Percentiles rank a stretch among this genome's conserved stretches.
Evolutionary conservation across 352 stramenopile genomes (phyloP).

Genomic region (Globisporangium mamillatum): DNA sequence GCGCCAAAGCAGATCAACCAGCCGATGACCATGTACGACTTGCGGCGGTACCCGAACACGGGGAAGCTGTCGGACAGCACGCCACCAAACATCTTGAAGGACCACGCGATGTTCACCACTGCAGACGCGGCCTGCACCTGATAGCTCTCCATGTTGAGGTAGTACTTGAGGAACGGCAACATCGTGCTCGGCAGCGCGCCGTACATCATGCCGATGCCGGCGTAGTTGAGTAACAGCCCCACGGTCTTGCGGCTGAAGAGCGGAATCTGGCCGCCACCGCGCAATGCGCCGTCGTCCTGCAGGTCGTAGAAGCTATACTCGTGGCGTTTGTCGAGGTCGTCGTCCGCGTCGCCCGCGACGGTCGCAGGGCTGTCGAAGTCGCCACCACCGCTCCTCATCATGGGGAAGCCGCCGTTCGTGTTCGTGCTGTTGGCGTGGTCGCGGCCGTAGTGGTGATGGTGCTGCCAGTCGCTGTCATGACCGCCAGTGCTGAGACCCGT

Average conservation of each 20-base stretch:
- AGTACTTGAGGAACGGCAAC: conserved; percentile 26
- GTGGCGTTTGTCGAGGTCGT: conserved; percentile 9
- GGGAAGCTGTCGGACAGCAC: conserved; percentile 60
- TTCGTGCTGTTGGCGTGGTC: background rate
- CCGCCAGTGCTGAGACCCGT: background rate
- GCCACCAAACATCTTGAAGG: conserved; percentile 57
- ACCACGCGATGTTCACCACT: conserved; percentile 53
- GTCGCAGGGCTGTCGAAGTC: conserved; percentile 8
- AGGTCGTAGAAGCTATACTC: conserved; percentile 66
- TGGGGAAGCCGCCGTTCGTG: background rate
- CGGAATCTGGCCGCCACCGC: conserved; percentile 43
- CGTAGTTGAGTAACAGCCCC: conserved; percentile 75
- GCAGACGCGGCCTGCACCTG: conserved; percentile 38
- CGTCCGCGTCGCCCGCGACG: background rate
- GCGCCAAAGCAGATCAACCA: conserved; percentile 26
- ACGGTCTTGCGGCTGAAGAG: conserved; percentile 42
- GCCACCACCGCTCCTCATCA: background rate
- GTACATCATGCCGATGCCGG: conserved; percentile 62
- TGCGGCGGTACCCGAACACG: conserved; percentile 46
- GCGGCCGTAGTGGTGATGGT: background rate
- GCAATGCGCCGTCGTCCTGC: conserved; percentile 59
- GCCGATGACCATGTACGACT: conserved; percentile 59
- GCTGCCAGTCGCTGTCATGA: too few species aligned
- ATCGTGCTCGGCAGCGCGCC: conserved; percentile 57
- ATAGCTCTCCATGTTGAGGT: conserved; percentile 63